phyloP scores from a whole-genome alignment of 768 basidiomycete species.

The Asterophora parasitica region DNA sequence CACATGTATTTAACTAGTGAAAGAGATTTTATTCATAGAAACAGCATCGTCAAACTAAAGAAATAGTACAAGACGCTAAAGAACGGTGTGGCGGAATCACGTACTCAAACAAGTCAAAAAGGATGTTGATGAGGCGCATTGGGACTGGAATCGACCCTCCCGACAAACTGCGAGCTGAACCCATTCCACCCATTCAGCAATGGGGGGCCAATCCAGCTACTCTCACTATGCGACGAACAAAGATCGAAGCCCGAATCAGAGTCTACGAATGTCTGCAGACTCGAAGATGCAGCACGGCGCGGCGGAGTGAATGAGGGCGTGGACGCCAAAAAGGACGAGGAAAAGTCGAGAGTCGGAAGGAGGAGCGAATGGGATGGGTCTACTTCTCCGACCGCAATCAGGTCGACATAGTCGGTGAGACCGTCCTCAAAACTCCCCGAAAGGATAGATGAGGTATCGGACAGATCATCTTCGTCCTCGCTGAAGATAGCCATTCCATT shows the following conservation, averaged over 20 bases:
- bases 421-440: slow-evolving; percentile 19
- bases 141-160: slow-evolving; percentile 5
- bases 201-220: slow-evolving; percentile 24
- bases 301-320: slow-evolving; percentile 11
- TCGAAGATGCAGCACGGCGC: slow-evolving; percentile 3
- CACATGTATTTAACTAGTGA: too few relatives aligned
- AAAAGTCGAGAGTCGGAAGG: slow-evolving; percentile 74
- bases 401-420: slow-evolving; percentile 9
- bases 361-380: slow-evolving; percentile 68
- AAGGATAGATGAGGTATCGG: slow-evolving; percentile 26
- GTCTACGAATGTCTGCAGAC: slow-evolving; percentile 12
- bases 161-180: slow-evolving; percentile 35
- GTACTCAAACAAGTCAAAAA: neutral
- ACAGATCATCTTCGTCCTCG: slow-evolving; percentile 24
- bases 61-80: too few relatives aligned
- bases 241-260: slow-evolving; percentile 26
- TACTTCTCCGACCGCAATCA: slow-evolving; percentile 21
- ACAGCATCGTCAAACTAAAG: too few relatives aligned
- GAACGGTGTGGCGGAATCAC: too few relatives aligned
- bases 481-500: slow-evolving; percentile 18
- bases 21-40: too few relatives aligned
- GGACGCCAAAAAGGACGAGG: slow-evolving; percentile 38
- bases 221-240: slow-evolving; percentile 20
- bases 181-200: slow-evolving; percentile 33
- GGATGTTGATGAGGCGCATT: neutral